These are phyloP conservation scores for Sporothrix pallida DNA, from an alignment of 2,329 filamentous ascomycete genomes.

Conservation along the genomic window DNA sequence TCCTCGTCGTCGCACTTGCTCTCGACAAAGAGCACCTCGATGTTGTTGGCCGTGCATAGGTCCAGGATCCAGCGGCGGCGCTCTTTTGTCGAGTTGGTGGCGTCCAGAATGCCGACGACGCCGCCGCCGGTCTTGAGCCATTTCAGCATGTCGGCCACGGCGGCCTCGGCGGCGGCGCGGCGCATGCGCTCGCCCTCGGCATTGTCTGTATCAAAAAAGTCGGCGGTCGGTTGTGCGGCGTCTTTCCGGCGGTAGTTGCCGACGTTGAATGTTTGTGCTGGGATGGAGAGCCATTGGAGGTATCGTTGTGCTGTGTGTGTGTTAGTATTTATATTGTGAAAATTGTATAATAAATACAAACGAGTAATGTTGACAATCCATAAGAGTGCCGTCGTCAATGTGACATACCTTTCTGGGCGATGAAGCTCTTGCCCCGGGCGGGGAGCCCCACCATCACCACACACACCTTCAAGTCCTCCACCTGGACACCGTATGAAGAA, in stretches of 20 bases:
- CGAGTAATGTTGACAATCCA: not conserved
- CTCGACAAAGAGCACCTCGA: slow-evolving; percentile 95
- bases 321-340: slow-evolving; percentile 3
- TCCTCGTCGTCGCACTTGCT: slow-evolving; percentile 96
- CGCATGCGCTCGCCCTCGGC: slow-evolving; percentile 88
- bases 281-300: slow-evolving; percentile 94
- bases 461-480: slow-evolving; percentile 94
- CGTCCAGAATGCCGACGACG: slow-evolving; percentile 91
- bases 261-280: slow-evolving; percentile 94
- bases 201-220: slow-evolving; percentile 94
- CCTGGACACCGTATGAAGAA: slow-evolving; percentile 75
- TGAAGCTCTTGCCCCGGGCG: slow-evolving; percentile 94
- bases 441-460: slow-evolving; percentile 99
- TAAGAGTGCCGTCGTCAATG: too few relatives aligned
- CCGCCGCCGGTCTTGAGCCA: slow-evolving; percentile 88
- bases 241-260: slow-evolving; percentile 91
- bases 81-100: slow-evolving; percentile 92
- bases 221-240: slow-evolving; percentile 87
- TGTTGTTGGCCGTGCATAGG: slow-evolving; percentile 72
- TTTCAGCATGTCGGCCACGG: slow-evolving; percentile 88
- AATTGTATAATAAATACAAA: not conserved
- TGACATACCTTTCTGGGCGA: slow-evolving; percentile 89
- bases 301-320: slow-evolving; percentile 76
- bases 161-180: slow-evolving; percentile 86
- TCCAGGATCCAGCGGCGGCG: slow-evolving; percentile 91